Evolutionary conservation across 148 eudicot species (phyloP), one percentile per base, ranked within the genome.

Genomic region (Amaranthus palmeri): DNA sequence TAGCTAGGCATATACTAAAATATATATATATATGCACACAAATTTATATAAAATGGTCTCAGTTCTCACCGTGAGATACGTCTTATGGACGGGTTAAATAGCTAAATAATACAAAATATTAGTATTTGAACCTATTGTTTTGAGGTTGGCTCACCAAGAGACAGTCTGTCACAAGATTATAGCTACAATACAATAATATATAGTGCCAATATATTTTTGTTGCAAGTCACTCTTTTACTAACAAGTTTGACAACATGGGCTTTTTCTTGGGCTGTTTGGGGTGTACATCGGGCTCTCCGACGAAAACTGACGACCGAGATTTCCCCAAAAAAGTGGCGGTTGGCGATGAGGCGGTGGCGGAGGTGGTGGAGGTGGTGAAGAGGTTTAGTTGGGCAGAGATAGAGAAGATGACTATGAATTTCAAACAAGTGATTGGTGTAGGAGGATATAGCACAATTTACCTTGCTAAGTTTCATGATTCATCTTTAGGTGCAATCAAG

Each of bases 401-500:
- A 25, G 75, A 73, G 71, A 80, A 13, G 36, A 18, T 62, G 57
- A 87, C 88, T 0, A 49, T 5, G 74, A 83, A 82, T 40, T 86
- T 87, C 73, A 82, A 81, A 11, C 46, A 52, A 8, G 87, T 85
- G 54, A 85, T 92, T 75, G 97, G 92, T 58, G 75, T 78, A 41
- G 97, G 97, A 56, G 97, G 97, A 0, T 92, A 83, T 61, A 92
- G 97, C 76, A 86, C 85, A 0, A 90, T 92, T 3, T 92, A 89
- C 80, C 81, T 89, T 46, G 97, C 90, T 41, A 75, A 78, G 36
- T 80, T 88, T 15, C 79, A 79, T 9, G 72, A 79, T 56, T 72
- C 79, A 40, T 48, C 83, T 7, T 78, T 83, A 4, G 88, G 81
- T 17, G 97, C 97, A 10, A 81, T 92, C 54, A 92, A 92, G 78